A percentile compares a stretch with the other conserved stretches of the same genome.
phyloP scores from a whole-genome alignment of 352 stramenopile species.

The Phytopythium mirpurense region DNA sequence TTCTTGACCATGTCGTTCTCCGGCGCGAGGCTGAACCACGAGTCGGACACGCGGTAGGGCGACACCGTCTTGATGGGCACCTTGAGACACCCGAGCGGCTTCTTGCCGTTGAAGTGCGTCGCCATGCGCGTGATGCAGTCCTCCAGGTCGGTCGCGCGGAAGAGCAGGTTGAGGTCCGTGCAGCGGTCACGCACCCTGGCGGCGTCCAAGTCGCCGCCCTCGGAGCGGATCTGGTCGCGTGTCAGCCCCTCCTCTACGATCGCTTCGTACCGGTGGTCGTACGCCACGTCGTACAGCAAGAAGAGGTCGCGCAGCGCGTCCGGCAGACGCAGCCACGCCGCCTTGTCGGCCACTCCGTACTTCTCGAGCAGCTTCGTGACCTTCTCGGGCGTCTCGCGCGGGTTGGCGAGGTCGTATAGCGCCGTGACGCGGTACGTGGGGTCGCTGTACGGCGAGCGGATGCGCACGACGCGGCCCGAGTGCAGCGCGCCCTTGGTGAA shows the following conservation, averaged over 20 bases:
- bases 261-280: conserved; percentile 46
- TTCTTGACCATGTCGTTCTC: conserved; percentile 71
- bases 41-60: conserved; percentile 46
- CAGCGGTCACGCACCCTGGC: conserved; percentile 50
- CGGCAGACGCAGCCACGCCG: conserved; percentile 41
- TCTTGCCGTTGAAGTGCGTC: conserved; percentile 29
- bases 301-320: conserved; percentile 51
- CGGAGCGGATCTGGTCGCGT: conserved; percentile 46
- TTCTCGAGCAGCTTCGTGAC: conserved; percentile 31
- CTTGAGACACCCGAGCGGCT: conserved; percentile 54
- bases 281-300: conserved; percentile 68
- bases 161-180: conserved; percentile 60
- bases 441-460: conserved; percentile 55
- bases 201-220: conserved; percentile 52
- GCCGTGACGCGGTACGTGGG: conserved; percentile 31
- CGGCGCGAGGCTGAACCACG: conserved; percentile 56
- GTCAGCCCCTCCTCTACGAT: conserved; percentile 60
- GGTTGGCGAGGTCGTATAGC: conserved; percentile 34
- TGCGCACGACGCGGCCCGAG: conserved; percentile 37
- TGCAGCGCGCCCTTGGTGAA: conserved; percentile 49
- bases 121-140: conserved; percentile 61
- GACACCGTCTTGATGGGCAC: conserved; percentile 64
- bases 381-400: conserved; percentile 19
- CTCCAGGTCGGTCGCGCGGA: conserved; percentile 55
- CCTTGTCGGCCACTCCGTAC: conserved; percentile 53